Evolutionary conservation across 352 stramenopile species (phyloP).

Genomic region (Thraustochytrium sp.): DNA sequence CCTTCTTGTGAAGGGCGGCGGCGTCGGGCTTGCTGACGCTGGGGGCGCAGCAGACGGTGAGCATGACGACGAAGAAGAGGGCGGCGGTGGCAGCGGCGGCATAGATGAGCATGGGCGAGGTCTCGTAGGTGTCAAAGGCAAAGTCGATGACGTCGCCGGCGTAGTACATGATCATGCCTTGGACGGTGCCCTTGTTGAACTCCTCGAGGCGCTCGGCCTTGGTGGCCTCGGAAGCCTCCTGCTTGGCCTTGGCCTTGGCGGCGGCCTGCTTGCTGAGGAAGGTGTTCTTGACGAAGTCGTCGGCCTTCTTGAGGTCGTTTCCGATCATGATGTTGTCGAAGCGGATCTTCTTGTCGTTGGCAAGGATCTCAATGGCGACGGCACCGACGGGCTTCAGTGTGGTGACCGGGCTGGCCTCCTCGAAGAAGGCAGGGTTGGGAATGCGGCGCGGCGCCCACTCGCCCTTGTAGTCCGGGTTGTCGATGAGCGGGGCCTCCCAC

Average conservation of each 20-base stretch:
- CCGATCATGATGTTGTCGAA: slow-evolving; percentile 88
- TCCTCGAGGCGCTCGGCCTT: not conserved
- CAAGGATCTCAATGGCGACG: slow-evolving; percentile 79
- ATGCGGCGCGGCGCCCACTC: slow-evolving; percentile 81
- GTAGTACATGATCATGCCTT: not conserved
- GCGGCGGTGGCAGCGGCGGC: not conserved
- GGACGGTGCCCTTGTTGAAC: not conserved
- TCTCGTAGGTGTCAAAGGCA: not conserved
- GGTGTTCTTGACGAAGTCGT: slow-evolving; percentile 67
- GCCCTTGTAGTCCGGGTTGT: slow-evolving; percentile 84
- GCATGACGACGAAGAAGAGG: not conserved
- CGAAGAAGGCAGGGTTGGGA: slow-evolving; percentile 77
- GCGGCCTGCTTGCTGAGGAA: slow-evolving; percentile 64
- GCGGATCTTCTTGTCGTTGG: slow-evolving; percentile 67
- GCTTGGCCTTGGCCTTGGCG: not conserved
- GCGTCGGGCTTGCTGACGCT: not conserved
- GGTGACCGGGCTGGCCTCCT: slow-evolving; percentile 65
- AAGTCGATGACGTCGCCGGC: not conserved
- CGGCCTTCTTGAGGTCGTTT: slow-evolving; percentile 68
- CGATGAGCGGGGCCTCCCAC: slow-evolving; percentile 77
- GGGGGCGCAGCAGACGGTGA: too few species aligned
- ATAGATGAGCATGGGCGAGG: not conserved
- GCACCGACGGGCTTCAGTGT: slow-evolving; percentile 73
- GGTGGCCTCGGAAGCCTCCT: not conserved
- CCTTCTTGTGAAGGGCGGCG: not conserved